phyloP scores from a whole-genome alignment of 208 protist species.

The Acanthamoeba triangularis region DNA sequence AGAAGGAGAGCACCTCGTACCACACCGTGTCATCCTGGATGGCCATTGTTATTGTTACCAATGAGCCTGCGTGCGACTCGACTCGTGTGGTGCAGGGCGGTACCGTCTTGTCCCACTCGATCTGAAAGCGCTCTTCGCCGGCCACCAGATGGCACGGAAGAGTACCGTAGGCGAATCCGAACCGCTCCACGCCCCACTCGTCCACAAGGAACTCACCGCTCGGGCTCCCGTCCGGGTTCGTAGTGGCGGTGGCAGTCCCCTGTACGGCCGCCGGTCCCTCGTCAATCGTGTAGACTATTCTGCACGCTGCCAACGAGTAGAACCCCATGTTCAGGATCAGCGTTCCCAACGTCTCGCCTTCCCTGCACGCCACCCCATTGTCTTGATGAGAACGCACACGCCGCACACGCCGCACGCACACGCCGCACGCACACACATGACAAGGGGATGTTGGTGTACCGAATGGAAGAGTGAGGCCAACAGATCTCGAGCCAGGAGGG shows the following conservation, averaged over 20 bases:
- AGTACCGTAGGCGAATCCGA: conserved; percentile 65
- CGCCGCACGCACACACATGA: not conserved
- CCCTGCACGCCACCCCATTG: not conserved
- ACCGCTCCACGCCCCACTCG: conserved; percentile 39
- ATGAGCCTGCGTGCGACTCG: not conserved
- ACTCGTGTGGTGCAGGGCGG: not conserved
- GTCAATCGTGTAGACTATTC: conserved; percentile 55
- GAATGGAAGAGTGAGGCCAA: conserved; percentile 52
- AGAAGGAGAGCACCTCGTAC: conserved; percentile 71
- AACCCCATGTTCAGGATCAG: conserved; percentile 58
- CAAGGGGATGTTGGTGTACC: not conserved
- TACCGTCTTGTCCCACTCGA: conserved; percentile 64
- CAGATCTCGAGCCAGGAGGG: conserved; percentile 46
- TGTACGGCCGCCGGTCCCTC: not conserved
- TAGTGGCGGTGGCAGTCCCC: not conserved
- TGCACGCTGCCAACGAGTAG: conserved; percentile 31
- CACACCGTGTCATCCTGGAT: conserved; percentile 32
- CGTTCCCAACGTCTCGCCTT: conserved; percentile 50
- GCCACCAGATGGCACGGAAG: conserved; percentile 55
- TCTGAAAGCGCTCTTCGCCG: conserved; percentile 49
- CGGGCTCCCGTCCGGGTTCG: not conserved
- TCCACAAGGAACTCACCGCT: not conserved
- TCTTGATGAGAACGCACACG: not conserved
- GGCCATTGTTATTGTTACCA: not conserved
- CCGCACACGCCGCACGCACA: not conserved